Evolutionary conservation across 2,329 filamentous ascomycete genomes (phyloP), one percentile per base, ranked within the genome.

Genomic region (Beauveria medogensis): DNA sequence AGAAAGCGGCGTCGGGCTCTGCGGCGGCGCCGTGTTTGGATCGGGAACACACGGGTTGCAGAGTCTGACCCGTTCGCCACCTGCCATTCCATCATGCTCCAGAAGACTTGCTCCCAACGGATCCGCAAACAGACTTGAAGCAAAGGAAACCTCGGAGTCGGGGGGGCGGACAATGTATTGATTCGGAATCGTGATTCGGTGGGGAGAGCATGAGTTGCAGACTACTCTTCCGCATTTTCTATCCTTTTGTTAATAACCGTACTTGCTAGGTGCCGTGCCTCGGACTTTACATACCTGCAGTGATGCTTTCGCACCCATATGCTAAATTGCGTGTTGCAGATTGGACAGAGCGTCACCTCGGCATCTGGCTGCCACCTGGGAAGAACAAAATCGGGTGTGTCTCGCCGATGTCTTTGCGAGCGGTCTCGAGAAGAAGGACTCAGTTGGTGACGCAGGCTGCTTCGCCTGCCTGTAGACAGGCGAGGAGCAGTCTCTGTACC

Each of bases 141-240:
- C 67, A 63, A 74, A 65, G 63, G 72, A 67, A 63, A 74, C 68
- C 62, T 81, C 77, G 43, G 72, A 64, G 61, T 71, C 79, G 1
- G 89, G 88, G 3, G 90, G 89, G 53, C 88, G 88, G 28, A 97
- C 92, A 65, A 97, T 96, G 72, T 91, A 97, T 70, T 94, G 90
- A 65, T 92, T 84, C 1, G 93, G 93, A 64, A 97, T 97, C 3
- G 90, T 96, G 70, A 97, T 97, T 63, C 92, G 85, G 73, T 97
- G 93, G 3, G 93, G 93, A 3, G 93, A 97, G 76, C 93, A 97
- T 22, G 85, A 81, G 62, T 87, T 86, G 74, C 93, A 97, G 26
- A 97, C 93, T 9, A 97, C 92, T 63, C 92, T 82, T 51, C 93
- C 93, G 71, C 93, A 97, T 82, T 96, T 97, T 66, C 87, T 89